phyloP scores from a whole-genome alignment of 352 stramenopile genomes.

The Halophytophthora polymorphica region DNA sequence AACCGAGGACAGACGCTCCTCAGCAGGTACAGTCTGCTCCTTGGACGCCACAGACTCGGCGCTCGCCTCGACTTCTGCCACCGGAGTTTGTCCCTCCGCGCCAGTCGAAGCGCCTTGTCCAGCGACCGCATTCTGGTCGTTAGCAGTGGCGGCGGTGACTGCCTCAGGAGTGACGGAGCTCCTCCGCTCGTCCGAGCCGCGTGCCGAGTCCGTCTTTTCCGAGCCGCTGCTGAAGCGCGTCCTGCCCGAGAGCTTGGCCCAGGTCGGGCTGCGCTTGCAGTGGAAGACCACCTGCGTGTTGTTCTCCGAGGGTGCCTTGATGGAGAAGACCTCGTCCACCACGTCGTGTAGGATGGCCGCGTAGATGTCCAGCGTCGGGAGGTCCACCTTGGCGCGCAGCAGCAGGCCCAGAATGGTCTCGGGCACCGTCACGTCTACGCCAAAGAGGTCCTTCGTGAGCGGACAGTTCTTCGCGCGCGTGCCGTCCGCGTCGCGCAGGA shows the following conservation, averaged over 20 bases:
- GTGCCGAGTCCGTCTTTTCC: conserved; percentile 27
- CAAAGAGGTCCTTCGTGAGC: conserved; percentile 74
- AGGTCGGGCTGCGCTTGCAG: conserved; percentile 63
- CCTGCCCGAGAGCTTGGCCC: conserved; percentile 55
- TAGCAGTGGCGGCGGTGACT: conserved; percentile 9
- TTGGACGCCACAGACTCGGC: conserved; percentile 6
- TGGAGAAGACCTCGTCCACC: conserved; percentile 69
- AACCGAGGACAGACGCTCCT: conserved; percentile 8
- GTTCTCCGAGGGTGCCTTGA: conserved; percentile 56
- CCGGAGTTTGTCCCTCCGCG: conserved; percentile 8
- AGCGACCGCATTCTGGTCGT: conserved; percentile 11
- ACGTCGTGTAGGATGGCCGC: conserved; percentile 74
- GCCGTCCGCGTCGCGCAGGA: conserved; percentile 69
- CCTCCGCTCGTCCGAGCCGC: conserved; percentile 32
- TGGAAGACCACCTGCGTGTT: conserved; percentile 67
- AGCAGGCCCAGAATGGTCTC: conserved; percentile 61
- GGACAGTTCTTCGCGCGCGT: conserved; percentile 63
- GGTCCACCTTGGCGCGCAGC: conserved; percentile 56
- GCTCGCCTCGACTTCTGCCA: conserved; percentile 1
- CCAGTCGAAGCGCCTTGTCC: conserved; percentile 5
- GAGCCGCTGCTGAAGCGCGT: conserved; percentile 35
- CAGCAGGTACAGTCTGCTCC: conserved; percentile 7
- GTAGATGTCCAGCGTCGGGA: conserved; percentile 69
- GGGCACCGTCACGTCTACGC: conserved; percentile 35
- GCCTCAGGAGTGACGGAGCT: conserved; percentile 27